Evolutionary conservation across 2,329 filamentous ascomycete genomes (phyloP), one percentile per base, ranked within the genome.

Genomic region (Cryphonectria carpinicola): DNA sequence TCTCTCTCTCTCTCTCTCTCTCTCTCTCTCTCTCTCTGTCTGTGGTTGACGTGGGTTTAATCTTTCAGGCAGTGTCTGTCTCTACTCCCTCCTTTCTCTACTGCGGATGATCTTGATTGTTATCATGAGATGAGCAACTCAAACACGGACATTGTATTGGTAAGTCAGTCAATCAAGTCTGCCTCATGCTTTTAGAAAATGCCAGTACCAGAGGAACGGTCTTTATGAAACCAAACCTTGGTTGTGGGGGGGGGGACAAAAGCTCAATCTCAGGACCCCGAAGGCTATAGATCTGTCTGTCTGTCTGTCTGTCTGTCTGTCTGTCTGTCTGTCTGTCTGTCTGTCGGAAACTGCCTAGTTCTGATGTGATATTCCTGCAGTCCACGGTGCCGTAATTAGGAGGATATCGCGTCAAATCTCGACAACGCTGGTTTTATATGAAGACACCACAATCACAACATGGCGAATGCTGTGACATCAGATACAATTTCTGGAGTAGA

Each of bases 51-150:
- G 14, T 35, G 28, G 19, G 11, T 49, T 17, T 49, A 6, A 19
- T 17, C 7, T 5, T 13, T 8, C 54, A 32, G 25, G 58, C 58
- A 61, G 32, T 61, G 32, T 22, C 25, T 28, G 10, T 19, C 5
- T 22, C 25, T 35, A 28, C 37, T 39, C 37, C 37, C 37, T 39
- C 32, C 32, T 32, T 32, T 32, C 28, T 35, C 54, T 35, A 17
- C 54, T 56, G 11, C 22, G 25, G 22, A 19, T 6, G 4, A n/a
- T 13, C 7, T 25, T 25, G 6, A 39, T 61, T 19, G 58, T 25
- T 61, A 39, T 61, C 35, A 68, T 54, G 71, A 65, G 63, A 72
- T 72, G 71, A 71, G 69, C 71, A 72, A 71, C 17, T 71, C 69
- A 39, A 69, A 71, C 35, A 52, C 66, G 37, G 71, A 72, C 22